Evolutionary conservation across 1,284 basidiomycete species (phyloP).

Genomic region (Marasmius oreades): DNA sequence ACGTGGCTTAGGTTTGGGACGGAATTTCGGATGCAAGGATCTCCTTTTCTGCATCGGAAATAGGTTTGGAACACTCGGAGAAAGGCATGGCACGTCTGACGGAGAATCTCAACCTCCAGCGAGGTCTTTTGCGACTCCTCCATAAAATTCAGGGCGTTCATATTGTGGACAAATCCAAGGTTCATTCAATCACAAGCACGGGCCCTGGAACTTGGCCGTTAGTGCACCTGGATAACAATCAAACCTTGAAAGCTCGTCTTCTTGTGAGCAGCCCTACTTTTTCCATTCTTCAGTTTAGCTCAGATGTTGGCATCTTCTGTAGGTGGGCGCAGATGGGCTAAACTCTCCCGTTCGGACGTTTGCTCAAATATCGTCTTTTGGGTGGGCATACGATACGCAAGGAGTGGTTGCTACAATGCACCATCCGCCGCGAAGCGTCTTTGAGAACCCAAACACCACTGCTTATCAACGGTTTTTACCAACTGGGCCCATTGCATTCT

Average conservation of each 20-base stretch:
- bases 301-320: slow-evolving; percentile 12
- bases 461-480: slow-evolving; percentile 96
- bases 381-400: slow-evolving; percentile 90
- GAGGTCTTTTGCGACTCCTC: slow-evolving; percentile 67
- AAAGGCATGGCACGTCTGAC: slow-evolving; percentile 78
- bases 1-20: slow-evolving; percentile 75
- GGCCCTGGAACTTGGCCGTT: slow-evolving; percentile 67
- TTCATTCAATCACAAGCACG: slow-evolving; percentile 54
- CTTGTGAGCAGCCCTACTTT: slow-evolving; percentile 45
- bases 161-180: slow-evolving; percentile 66
- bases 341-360: slow-evolving; percentile 92
- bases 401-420: slow-evolving; percentile 89
- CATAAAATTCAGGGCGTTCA: slow-evolving; percentile 40
- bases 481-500: slow-evolving; percentile 93
- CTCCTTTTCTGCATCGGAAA: slow-evolving; percentile 58
- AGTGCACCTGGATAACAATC: slow-evolving; percentile 64
- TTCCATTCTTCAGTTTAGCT: neutral
- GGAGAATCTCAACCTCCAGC: slow-evolving; percentile 90
- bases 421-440: slow-evolving; percentile 58
- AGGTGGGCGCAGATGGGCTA: slow-evolving; percentile 95
- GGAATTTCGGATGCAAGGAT: slow-evolving; percentile 81
- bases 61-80: slow-evolving; percentile 28
- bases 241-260: slow-evolving; percentile 62
- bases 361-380: slow-evolving; percentile 84
- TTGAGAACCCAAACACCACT: slow-evolving; percentile 67